Evolutionary conservation across 768 basidiomycete species (phyloP).

Genomic region (Pholiota microspora): DNA sequence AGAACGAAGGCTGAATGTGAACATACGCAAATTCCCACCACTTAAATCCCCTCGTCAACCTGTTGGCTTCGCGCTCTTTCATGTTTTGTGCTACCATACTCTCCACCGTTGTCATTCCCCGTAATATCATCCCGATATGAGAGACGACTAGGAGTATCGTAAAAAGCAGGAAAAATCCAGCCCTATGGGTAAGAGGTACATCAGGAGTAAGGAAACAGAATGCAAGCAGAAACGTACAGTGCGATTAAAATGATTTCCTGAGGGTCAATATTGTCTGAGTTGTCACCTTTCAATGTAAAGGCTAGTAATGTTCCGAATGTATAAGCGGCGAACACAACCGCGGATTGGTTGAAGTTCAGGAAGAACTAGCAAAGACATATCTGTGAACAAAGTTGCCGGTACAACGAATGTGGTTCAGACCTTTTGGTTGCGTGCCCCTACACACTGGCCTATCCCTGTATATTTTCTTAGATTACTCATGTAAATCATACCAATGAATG

Average conservation of each 20-base stretch:
- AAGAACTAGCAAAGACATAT: slow-evolving; percentile 62
- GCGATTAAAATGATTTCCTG: slow-evolving; percentile 73
- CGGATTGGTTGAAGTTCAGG: slow-evolving; percentile 74
- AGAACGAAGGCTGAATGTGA: neutral
- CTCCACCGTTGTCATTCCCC: slow-evolving; percentile 81
- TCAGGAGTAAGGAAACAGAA: neutral
- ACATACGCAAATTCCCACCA: slow-evolving; percentile 57
- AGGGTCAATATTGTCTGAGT: slow-evolving; percentile 46
- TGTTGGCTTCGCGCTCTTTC: slow-evolving; percentile 58
- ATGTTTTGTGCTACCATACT: slow-evolving; percentile 56
- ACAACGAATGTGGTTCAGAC: slow-evolving; percentile 29
- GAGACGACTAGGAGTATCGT: slow-evolving; percentile 51
- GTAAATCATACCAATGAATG: neutral
- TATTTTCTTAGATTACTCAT: no score
- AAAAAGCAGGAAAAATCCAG: slow-evolving; percentile 74
- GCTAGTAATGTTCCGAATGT: slow-evolving; percentile 58
- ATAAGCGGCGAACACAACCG: slow-evolving; percentile 58
- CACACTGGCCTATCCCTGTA: slow-evolving; percentile 90
- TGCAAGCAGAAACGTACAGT: slow-evolving; percentile 48
- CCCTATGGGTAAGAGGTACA: no score
- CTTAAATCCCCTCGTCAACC: slow-evolving; percentile 48
- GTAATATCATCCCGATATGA: slow-evolving; percentile 60
- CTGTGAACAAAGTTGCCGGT: neutral
- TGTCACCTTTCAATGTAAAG: slow-evolving; percentile 38
- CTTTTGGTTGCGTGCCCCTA: slow-evolving; percentile 90